Evolutionary conservation across 2,329 filamentous ascomycete species (phyloP).

Genomic region (Aspergillus pseudoviridinutans): DNA sequence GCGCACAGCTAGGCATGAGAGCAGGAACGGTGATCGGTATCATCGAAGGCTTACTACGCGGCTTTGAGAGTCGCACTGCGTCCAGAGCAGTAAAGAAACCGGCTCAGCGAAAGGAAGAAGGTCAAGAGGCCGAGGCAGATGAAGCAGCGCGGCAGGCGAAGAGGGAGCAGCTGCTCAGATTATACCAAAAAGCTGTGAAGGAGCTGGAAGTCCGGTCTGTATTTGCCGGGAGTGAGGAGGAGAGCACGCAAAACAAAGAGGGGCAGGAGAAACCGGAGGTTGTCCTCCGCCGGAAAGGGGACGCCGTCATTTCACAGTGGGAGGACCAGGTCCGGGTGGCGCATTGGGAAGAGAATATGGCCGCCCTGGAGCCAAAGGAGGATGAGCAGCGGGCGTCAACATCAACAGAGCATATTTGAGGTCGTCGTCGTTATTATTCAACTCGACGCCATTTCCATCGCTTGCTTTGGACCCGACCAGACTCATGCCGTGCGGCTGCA

Average conservation of each 20-base stretch:
- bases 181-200: conserved; percentile 46
- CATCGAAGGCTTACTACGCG: conserved; percentile 63
- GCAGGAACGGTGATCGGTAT: conserved; percentile 73
- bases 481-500: not conserved
- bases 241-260: conserved; percentile 4
- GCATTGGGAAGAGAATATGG: conserved; percentile 39
- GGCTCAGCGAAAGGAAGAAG: conserved; percentile 14
- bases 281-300: conserved; percentile 26
- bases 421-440: not conserved
- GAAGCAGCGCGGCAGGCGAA: conserved; percentile 33
- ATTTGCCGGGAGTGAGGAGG: conserved; percentile 46
- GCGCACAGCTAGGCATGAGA: conserved; percentile 71
- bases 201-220: conserved; percentile 61
- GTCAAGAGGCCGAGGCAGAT: not conserved
- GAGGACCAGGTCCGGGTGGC: conserved; percentile 29
- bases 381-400: conserved; percentile 3
- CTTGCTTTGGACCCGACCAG: not conserved
- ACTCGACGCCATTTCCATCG: not conserved
- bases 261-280: conserved; percentile 26
- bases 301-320: conserved; percentile 27
- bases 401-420: conserved; percentile 20
- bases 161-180: conserved; percentile 28
- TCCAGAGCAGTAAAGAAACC: conserved; percentile 25
- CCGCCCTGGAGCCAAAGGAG: conserved; percentile 31
- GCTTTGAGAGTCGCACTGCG: conserved; percentile 25